Evolutionary conservation across 257 asterid genomes (phyloP), one percentile per base, ranked within the genome.

Genomic region (Apocynum venetum): DNA sequence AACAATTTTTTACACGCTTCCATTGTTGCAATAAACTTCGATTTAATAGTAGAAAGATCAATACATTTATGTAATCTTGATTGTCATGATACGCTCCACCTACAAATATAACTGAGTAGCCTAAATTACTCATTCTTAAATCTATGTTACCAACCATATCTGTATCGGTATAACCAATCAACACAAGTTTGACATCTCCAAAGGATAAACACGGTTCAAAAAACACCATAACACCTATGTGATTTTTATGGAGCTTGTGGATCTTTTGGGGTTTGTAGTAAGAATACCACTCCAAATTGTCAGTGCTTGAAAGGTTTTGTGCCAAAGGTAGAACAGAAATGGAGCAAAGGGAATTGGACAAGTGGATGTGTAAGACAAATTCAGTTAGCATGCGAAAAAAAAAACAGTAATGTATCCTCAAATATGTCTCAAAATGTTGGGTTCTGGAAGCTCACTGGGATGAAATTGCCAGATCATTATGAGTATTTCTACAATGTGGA

Each of bases 391-490:
- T 85, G 89, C 55, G 73, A 76, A 51, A 66, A 43, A 41, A 66
- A 83, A 41, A 56, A 57, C 20, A 75, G n/a, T 51, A 31, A 8
- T 13, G 36, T 41, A 3, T 74, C 75, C 41, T 71, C 72, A 8
- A 75, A 56, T 53, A 43, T 31, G 43, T 57, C 51, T 1, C 57
- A 31, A 65, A 60, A 68, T n/a, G 87, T 80, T 17, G 72, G 71
- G 31, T 85, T 85, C 76, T 14, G 53, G 72, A 75, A 76, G 79
- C 49, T 80, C 40, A 76, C 74, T 20, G 60, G 48, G 64, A 61
- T 83, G 53, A 85, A 83, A 81, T 77, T 85, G 73, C 89, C 89
- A 4, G 83, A 83, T 76, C 77, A 61, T 3, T 51, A 74, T 55
- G 25, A 46, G 71, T 65, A 77, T 77, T 55, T 75, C 47, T 61